Evolutionary conservation across 2,329 filamentous ascomycete species (phyloP).

Genomic region (Aphanocladium album): DNA sequence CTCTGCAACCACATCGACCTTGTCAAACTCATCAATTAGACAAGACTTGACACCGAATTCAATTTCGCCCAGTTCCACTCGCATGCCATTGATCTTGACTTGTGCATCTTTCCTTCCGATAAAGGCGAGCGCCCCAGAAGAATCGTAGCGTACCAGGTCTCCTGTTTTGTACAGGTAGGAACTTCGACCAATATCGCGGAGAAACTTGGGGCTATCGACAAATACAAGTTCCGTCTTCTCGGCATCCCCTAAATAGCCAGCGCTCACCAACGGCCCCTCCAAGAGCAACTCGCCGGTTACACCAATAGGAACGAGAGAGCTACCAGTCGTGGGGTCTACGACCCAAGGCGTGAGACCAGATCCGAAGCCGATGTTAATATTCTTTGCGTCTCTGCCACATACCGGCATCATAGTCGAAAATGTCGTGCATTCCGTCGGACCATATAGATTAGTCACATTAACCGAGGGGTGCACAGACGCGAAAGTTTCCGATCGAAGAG

Average conservation of each 20-base stretch:
- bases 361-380: slow-evolving; percentile 11
- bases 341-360: slow-evolving; percentile 23
- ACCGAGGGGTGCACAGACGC: not conserved
- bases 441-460: slow-evolving; percentile 6
- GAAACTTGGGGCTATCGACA: not conserved
- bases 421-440: not conserved
- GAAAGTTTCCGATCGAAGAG: not conserved
- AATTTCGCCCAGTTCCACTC: slow-evolving; percentile 44
- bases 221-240: slow-evolving; percentile 40
- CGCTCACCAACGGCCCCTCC: slow-evolving; percentile 40
- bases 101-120: slow-evolving; percentile 54
- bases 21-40: not conserved
- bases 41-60: slow-evolving; percentile 14
- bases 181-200: not conserved
- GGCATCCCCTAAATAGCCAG: slow-evolving; percentile 44
- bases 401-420: not conserved
- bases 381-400: not conserved
- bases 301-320: slow-evolving; percentile 26
- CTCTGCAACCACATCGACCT: not conserved
- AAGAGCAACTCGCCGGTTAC: slow-evolving; percentile 32
- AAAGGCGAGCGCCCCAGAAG: slow-evolving; percentile 37
- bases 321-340: slow-evolving; percentile 24
- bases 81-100: slow-evolving; percentile 54
- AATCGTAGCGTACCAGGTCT: slow-evolving; percentile 40
- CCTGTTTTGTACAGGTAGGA: slow-evolving; percentile 41